Base-by-base conservation (phyloP, 2,329 filamentous ascomycete genomes). In the Aureobasidium zeae region DNA sequence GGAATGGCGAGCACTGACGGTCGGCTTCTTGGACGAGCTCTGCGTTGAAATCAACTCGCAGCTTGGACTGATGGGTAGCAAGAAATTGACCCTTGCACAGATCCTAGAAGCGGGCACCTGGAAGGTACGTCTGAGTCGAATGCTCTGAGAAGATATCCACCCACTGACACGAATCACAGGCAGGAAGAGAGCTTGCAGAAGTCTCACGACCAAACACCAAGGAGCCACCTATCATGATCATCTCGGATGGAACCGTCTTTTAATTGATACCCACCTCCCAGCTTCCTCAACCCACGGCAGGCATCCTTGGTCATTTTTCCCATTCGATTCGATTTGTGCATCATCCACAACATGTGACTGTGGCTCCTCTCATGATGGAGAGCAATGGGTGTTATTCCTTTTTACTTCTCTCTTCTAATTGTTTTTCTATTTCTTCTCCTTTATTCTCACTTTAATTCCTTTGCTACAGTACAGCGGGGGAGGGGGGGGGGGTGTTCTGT, bases 161-260 rank as follows among this genome's bases (percentile, higher is more conserved):
- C 58, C 57, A 57, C 59, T 49, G 41, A 44, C 47, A 76, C 49
- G 31, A 12, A 32, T 11, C 25, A 41, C 51, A 78, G 88, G 89
- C 89, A 55, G 91, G 91, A 48, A 81, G 91, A 58, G 91, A 96
- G 67, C 83, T 96, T 60, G 91, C 91, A 50, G 89, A 95, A 67
- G 86, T 95, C 51, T 89, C 86, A 54, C 76, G 91, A 53, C 91
- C 91, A 16, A 96, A 95, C 57, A 96, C 91, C 41, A 94, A 91
- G 67, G 86, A 94, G 61, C 86, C 89, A 22, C 91, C 91, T 4
- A 96, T 98, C 58, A 80, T 95, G 67, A 95, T 96, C 55, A 76
- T 94, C 53, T 94, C 86, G 52, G 91, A 98, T 62, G 91, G 91
- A 49, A 96, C 91, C 17, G 86, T 98, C 52, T 96, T 98, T 62